A percentile compares a stretch with the other conserved stretches of the same genome.
Conservation (phyloP, 768 basidiomycete species). For the Lepiota brunneoincarnata region DNA sequence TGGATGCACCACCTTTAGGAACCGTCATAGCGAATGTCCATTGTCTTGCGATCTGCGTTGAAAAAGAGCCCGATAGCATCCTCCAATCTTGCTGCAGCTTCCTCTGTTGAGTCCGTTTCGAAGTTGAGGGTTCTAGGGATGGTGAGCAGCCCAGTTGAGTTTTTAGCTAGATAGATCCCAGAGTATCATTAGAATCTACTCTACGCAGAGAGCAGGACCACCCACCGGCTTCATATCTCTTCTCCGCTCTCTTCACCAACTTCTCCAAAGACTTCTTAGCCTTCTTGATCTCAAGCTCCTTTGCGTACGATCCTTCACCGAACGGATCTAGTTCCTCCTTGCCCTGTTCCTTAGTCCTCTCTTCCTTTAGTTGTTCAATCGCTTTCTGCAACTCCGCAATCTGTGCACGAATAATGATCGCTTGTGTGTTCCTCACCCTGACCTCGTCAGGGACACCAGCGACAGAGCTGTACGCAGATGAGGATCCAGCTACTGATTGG, state of each 20-base stretch:
- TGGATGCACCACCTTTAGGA: slow-evolving; percentile 4
- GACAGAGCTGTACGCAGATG: slow-evolving; percentile 1
- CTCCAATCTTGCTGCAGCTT: slow-evolving; percentile 3
- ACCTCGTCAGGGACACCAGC: slow-evolving; percentile 4
- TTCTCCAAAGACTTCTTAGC: slow-evolving; percentile 9
- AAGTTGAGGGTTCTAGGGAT: background rate
- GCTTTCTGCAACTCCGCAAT: slow-evolving; percentile 13
- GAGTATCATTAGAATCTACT: background rate
- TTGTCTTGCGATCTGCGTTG: slow-evolving; percentile 9
- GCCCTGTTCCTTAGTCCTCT: slow-evolving; percentile 18
- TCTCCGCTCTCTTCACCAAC: slow-evolving; percentile 8
- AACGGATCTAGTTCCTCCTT: slow-evolving; percentile 13
- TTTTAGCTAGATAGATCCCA: background rate
- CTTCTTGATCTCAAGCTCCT: slow-evolving; percentile 6
- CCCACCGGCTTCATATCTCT: slow-evolving; percentile 9
- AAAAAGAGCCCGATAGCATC: slow-evolving; percentile 13
- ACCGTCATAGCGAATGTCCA: slow-evolving; percentile 14
- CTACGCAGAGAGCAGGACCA: background rate
- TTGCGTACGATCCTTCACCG: background rate
- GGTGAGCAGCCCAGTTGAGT: background rate
- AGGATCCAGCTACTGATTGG: background rate
- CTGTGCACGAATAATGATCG: slow-evolving; percentile 13
- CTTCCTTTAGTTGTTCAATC: slow-evolving; percentile 16
- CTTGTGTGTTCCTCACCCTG: slow-evolving; percentile 9
- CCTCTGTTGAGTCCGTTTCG: background rate